Evolutionary conservation across 2,329 filamentous ascomycete species (phyloP), one percentile per base, ranked within the genome.

Genomic region (Ceratocystis diversiconidia): DNA sequence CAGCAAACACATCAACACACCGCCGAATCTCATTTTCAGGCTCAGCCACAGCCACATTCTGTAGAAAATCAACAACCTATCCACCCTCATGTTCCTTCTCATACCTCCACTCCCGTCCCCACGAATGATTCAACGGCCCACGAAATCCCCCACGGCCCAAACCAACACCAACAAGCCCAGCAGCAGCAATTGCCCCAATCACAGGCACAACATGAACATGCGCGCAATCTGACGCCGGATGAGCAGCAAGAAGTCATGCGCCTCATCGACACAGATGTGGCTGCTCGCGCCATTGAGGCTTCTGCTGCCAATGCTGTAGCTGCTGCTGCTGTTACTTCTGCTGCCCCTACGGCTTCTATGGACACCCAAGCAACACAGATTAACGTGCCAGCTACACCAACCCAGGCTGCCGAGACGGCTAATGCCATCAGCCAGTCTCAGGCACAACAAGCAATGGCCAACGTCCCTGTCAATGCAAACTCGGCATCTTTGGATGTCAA

Each of bases 401-500:
- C 71, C 62, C 69, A 72, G 64, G 66, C 70, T 68, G 63, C 69
- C 67, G 63, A 71, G 71, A 30, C 72, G 73, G 41, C 71, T 75
- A 44, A 74, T 76, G 67, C 76, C 75, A 66, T 61, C 77, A 79
- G 15, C 76, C 79, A 55, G 73, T 77, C 66, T 76, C 79, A 60
- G 73, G 83, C 68, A 82, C 82, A 22, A 81, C 78, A 69, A 75
- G 25, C 79, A 75, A 70, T 81, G 52, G 73, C 75, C 41, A 75
- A 75, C 50, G 73, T 75, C 32, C 71, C 76, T 1, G 76, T 82
- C 6, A 79, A 79, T 7, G 76, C 78, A 63, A 83, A 79, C 68
- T 80, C 82, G 32, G 76, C 73, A 1, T 76, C 80, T 32, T 82
- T 84, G 80, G 81, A 84, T 12, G 73, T 83, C 61, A 81, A 83